Base-by-base conservation (phyloP, 805 yeast species). In the Blastobotrys muscicola region DNA sequence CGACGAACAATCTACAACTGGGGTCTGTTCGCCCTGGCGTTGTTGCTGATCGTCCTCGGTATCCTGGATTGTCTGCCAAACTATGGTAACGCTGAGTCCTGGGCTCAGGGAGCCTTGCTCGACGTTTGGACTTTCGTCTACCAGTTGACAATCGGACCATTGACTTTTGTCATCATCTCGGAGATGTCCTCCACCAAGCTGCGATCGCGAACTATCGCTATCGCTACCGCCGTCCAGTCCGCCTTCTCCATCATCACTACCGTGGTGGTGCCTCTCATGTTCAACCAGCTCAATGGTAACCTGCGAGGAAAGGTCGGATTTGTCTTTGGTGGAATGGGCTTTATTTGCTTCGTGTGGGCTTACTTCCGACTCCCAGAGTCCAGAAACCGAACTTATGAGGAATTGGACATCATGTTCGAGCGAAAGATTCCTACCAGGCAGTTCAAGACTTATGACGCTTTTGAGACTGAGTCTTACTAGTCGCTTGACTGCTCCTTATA, bases 361-460 rank as follows among this genome's bases (percentile, higher is more conserved):
- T 69, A 61, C 58, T 70, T 74, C 58, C 69, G 73, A 41, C 62
- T 77, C 40, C 84, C 85, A 8, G 85, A 79, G 57, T 73, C 82
- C 23, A 66, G 66, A 50, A 71, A 69, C 39, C 68, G 79, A 57
- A 74, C 82, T 0, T 76, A 66, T 54, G 79, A 76, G 40, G 83
- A 79, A 54, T 62, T 79, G 54, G 83, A 78, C 58, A 61, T 64
- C 42, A 60, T 78, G 63, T 79, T 77, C 59, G 55, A 52, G 42
- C 36, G 49, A 33, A 15, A 35, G 26, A 45, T 52, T 14, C 40
- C 30, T 3, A 41, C 51, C 29, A 32, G 36, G 31, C 43, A 43
- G 8, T 51, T 51, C 44, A 39, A 42, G 45, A 29, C 15, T 14
- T 51, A 47, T 39, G 47, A 49, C 41, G 50, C 46, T 3, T 45